Evolutionary conservation across 2,329 filamentous ascomycete genomes (phyloP).

Genomic region (Trichoderma lentiforme): DNA sequence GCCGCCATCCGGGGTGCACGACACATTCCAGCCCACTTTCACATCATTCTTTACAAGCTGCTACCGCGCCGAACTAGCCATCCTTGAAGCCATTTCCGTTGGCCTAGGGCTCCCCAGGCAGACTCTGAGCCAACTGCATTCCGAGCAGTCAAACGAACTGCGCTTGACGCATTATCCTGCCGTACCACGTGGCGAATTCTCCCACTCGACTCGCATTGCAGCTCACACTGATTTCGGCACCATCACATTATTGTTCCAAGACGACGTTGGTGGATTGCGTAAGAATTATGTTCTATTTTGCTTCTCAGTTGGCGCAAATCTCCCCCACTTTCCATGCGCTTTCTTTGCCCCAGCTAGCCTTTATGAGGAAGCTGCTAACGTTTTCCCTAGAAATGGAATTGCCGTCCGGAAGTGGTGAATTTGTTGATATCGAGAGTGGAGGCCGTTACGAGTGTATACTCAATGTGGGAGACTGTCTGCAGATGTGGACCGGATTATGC

Average conservation of each 20-base stretch:
- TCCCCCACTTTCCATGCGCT: neutral
- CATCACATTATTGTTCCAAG: constrained; percentile 5
- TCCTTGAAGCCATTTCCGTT: constrained; percentile 11
- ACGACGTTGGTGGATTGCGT: constrained; percentile 7
- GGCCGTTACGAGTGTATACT: constrained; percentile 12
- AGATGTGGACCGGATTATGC: constrained; percentile 6
- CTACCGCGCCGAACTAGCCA: neutral
- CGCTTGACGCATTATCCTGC: constrained; percentile 1
- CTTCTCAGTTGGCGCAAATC: neutral
- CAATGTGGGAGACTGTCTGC: constrained; percentile 12
- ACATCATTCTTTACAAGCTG: neutral
- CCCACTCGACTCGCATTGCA: constrained; percentile 8
- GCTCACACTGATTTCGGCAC: constrained; percentile 12
- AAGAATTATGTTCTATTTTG: neutral
- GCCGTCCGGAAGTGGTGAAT: constrained; percentile 4
- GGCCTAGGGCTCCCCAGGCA: constrained; percentile 1
- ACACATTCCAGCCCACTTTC: constrained; percentile 6
- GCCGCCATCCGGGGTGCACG: constrained; percentile 4
- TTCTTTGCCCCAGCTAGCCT: neutral
- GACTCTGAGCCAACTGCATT: constrained; percentile 2
- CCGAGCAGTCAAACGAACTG: neutral
- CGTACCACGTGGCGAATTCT: neutral
- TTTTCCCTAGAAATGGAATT: neutral
- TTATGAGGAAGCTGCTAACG: neutral
- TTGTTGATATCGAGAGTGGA: constrained; percentile 9